A percentile compares a stretch with the other conserved stretches of the same genome.
Evolutionary conservation across 1,139 yeast genomes (phyloP).

Genomic region (Candida freyschussii): DNA sequence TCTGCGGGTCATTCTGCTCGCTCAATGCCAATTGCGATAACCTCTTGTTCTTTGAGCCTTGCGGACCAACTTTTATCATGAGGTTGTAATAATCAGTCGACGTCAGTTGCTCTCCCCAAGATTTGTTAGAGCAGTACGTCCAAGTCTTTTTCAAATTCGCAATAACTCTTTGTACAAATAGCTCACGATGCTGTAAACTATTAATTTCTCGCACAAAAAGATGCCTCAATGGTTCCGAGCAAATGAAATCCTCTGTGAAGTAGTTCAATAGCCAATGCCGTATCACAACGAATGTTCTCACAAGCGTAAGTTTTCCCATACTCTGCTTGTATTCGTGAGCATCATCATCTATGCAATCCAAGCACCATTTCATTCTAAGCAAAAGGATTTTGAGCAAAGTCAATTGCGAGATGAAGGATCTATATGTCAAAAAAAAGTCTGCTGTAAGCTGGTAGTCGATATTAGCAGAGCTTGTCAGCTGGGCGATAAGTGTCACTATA

Average conservation of each 20-base stretch:
- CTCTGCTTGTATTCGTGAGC: slow-evolving; percentile 35
- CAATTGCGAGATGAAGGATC: slow-evolving; percentile 59
- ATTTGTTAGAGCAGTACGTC: slow-evolving; percentile 26
- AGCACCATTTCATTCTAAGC: slow-evolving; percentile 70
- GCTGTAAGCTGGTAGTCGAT: slow-evolving; percentile 75
- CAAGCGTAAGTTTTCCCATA: slow-evolving; percentile 64
- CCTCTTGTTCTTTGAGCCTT: slow-evolving; percentile 24
- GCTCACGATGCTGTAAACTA: slow-evolving; percentile 29
- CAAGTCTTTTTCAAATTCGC: slow-evolving; percentile 39
- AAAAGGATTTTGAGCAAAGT: slow-evolving; percentile 58
- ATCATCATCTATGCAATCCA: slow-evolving; percentile 34
- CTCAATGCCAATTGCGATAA: slow-evolving; percentile 20
- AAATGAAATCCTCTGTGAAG: slow-evolving; percentile 63
- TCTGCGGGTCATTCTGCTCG: slow-evolving; percentile 22
- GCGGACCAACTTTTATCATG: slow-evolving; percentile 30
- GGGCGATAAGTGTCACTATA: slow-evolving; percentile 55
- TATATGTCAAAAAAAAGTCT: slow-evolving; percentile 81
- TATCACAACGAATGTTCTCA: slow-evolving; percentile 80
- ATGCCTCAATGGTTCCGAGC: slow-evolving; percentile 42
- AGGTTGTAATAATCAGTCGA: slow-evolving; percentile 15
- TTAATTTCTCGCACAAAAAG: slow-evolving; percentile 48
- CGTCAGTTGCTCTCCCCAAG: slow-evolving; percentile 22
- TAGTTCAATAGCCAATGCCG: slow-evolving; percentile 87
- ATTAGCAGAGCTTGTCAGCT: slow-evolving; percentile 72
- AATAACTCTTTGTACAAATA: slow-evolving; percentile 39